Evolutionary conservation across 2,329 filamentous ascomycete species (phyloP), one percentile per base, ranked within the genome.

Genomic region (Phaeosphaeria sp.): DNA sequence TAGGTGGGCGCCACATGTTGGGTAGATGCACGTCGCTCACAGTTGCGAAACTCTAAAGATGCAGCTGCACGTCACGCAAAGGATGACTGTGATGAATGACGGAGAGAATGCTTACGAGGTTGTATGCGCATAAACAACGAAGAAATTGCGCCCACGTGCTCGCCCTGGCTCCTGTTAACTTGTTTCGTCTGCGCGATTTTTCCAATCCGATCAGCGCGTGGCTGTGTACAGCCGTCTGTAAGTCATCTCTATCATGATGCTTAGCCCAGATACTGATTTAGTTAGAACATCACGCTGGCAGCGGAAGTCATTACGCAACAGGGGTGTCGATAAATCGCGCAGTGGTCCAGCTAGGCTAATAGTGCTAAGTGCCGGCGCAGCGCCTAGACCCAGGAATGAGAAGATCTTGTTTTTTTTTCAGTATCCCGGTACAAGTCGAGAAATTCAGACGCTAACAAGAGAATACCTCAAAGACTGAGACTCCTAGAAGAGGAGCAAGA

Each of bases 1-100:
- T 52, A 3, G 60, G 64, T 36, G 62, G 64, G 43, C 56, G 60
- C 64, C 62, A 67, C 60, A 67, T 67, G 11, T 25, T 27, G 49
- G 13, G 3, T 43, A 9, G 13, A 36, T 36, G 30, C 30, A 13
- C 4, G 20, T 43, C 20, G n/a, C 20, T 43, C n/a, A 43, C 17
- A 43, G 6, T 7, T 17, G 17, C n/a, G 40, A 43, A 43, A 17
- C 40, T 21, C 15, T 43, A 15, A 36, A 11, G 30, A 3, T 11
- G 8, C 30, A 13, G 6, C 30, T 36, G 13, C 8, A 15, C 13
- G 13, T 11, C 8, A 36, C 30, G 13, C 8, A 36, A 36, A 11
- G 6, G 11, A 36, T 15, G 30, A 36, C 3, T 6, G 8, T 15
- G 13, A 36, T 36, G 30, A 11, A 36, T 21, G 40, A 43, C 7